Evolutionary conservation across 2,329 filamentous ascomycete genomes (phyloP), one percentile per base, ranked within the genome.

Genomic region (Neocucurbitaria cava): DNA sequence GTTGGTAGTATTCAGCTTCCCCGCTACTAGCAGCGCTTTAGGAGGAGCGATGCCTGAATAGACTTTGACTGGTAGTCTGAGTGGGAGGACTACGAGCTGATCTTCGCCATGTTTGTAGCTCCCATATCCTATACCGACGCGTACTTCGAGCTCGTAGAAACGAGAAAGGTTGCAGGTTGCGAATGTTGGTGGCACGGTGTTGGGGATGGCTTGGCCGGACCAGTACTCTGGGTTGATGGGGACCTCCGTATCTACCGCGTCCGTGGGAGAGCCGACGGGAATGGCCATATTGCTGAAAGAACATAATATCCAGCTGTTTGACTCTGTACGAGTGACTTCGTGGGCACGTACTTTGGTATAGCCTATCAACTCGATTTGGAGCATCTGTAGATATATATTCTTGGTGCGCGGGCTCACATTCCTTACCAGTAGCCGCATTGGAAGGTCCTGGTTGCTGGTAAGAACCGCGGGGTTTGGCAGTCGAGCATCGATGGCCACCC

Each of bases 21-120:
- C 50, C 8, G 59, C 28, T 54, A 90, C 83, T 18, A 96, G 78
- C 5, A 98, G 86, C 43, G 89, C 87, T 20, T 85, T 78, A 1
- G 93, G 92, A 11, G 95, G 94, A 20, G 85, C 83, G 61, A 98
- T 92, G 63, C 95, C 95, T 1, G 93, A 96, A 75, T 85, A 98
- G 15, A 99, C 86, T 50, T 92, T 85, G 46, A 96, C 83, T 30
- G 88, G 86, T 67, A 98, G 88, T 57, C 89, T 84, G 17, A 99
- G 81, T 4, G 93, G 91, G 2, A 96, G 82, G 51, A 89, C 84
- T 30, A 96, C 86, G 46, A 88, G 83, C 77, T 96, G 91, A n/a
- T 88, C 83, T 79, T 86, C 66, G 52, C 72, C 74, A 52, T 75
- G 77, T 45, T 79, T 79, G 46, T 83, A 81, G 26, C 83, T 83